Evolutionary conservation across 1,284 basidiomycete species (phyloP), one percentile per base, ranked within the genome.

Genomic region (Boletus smithii): DNA sequence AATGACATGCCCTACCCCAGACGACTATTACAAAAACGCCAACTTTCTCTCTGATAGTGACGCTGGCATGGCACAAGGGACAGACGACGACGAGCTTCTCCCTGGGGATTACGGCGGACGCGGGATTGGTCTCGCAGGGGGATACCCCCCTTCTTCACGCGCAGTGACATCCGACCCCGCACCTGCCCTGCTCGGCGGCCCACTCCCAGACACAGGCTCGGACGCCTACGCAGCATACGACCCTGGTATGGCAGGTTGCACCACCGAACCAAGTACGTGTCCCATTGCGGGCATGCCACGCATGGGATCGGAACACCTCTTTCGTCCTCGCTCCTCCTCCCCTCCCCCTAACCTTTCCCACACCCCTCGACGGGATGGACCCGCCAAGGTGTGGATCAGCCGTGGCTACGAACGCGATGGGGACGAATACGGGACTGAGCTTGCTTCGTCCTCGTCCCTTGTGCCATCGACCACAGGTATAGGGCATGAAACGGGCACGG

Each of bases 211-310:
- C 9, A 10, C 26, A 4, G 16, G 20, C n/a, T n/a, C 22, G 48
- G 56, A 59, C 11, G 6, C n/a, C 18, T 61, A 59, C 17, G 57
- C 46, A 5, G 56, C 29, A 1, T 53, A 59, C 27, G 57, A 59
- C 16, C 56, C 60, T 7, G 60, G 60, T 10, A 59, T 59, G 57
- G 60, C 57, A 16, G 57, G 57, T 5, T 49, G 56, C 30, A 22
- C 52, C n/a, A 14, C 10, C 29, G 46, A 38, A 3, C 34, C 11
- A 0, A 17, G 13, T n/a, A 3, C 42, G 0, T 58, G 58, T 7
- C 13, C n/a, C 3, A 62, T 62, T 11, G 32, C 60, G 0, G 57
- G 60, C 4, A 34, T 52, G 8, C 37, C 44, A 3, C 9, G 3
- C 22, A 32, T 53, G 44, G 51, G 51, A 4, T 16, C 18, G 10